Conservation (phyloP, 2,329 filamentous ascomycete genomes). For the Exophiala spinifera region DNA sequence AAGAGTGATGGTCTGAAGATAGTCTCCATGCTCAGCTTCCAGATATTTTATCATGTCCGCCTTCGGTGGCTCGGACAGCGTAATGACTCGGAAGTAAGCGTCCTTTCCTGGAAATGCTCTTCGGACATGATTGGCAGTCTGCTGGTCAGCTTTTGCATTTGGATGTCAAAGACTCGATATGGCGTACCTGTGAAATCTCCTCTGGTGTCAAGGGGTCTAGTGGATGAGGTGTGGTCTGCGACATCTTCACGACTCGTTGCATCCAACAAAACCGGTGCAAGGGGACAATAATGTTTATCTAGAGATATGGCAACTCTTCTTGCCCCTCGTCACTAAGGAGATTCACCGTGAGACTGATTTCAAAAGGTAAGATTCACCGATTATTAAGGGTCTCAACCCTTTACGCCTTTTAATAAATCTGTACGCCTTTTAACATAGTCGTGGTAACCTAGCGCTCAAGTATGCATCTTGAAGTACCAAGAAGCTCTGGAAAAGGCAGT, state of each 20-base stretch:
- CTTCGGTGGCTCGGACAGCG: constrained; percentile 52
- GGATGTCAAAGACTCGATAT: background rate
- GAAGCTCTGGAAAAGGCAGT: background rate
- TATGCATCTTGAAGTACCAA: background rate
- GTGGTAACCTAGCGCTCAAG: background rate
- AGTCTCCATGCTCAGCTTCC: constrained; percentile 40
- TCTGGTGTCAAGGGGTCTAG: constrained; percentile 33
- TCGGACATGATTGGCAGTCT: constrained; percentile 36
- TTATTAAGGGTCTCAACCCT: background rate
- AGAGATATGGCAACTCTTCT: too few species aligned
- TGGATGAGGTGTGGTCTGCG: constrained; percentile 13
- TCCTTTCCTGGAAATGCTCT: constrained; percentile 35
- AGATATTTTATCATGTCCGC: constrained; percentile 47
- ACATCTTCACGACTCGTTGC: background rate
- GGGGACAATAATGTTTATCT: too few species aligned
- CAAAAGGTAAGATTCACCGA: too few species aligned
- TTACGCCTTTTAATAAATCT: background rate
- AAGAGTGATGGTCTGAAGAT: constrained; percentile 27
- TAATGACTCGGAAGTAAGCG: constrained; percentile 50
- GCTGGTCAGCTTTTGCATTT: constrained; percentile 3
- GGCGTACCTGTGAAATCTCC: constrained; percentile 33
- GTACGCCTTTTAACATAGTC: background rate
- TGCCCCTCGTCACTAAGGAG: too few species aligned
- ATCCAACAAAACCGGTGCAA: background rate
- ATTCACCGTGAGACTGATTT: too few species aligned